A percentile compares a stretch with the other conserved stretches of the same genome.
Conservation (phyloP, 768 basidiomycete species). For the Pulveroboletus sp. region DNA sequence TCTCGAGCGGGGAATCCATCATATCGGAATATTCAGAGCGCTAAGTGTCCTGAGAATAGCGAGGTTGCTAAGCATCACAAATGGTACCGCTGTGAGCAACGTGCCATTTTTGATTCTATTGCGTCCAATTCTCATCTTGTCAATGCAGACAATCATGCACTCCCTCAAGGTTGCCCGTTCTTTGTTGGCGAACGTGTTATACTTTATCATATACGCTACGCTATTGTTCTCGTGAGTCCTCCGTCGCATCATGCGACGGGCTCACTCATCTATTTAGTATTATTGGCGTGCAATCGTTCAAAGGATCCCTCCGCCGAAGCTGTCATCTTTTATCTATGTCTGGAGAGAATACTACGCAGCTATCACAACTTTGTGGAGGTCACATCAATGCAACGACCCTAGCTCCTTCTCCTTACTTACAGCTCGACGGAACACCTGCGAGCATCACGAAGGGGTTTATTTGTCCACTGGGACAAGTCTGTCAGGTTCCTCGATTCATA, state of each 20-base stretch:
- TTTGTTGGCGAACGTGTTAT: constrained; percentile 82
- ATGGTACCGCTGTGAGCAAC: constrained; percentile 77
- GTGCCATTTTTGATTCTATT: not conserved
- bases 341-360: constrained; percentile 45
- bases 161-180: constrained; percentile 89
- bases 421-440: constrained; percentile 34
- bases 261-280: constrained; percentile 40
- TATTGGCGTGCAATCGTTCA: constrained; percentile 92
- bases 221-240: constrained; percentile 72
- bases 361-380: constrained; percentile 75
- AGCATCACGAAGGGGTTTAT: constrained; percentile 73
- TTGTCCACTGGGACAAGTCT: constrained; percentile 83
- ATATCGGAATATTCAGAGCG: constrained; percentile 86
- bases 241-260: not conserved
- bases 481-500: constrained; percentile 47
- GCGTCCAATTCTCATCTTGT: constrained; percentile 7
- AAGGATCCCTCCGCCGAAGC: constrained; percentile 69
- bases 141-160: constrained; percentile 72
- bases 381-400: constrained; percentile 61
- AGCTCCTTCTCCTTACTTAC: constrained; percentile 39
- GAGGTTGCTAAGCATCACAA: constrained; percentile 79
- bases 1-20: constrained; percentile 58
- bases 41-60: constrained; percentile 81
- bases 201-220: constrained; percentile 90
- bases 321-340: constrained; percentile 53